Evolutionary conservation across 257 asterid genomes (phyloP), one percentile per base, ranked within the genome.

Genomic region (Ophiorrhiza pumila): DNA sequence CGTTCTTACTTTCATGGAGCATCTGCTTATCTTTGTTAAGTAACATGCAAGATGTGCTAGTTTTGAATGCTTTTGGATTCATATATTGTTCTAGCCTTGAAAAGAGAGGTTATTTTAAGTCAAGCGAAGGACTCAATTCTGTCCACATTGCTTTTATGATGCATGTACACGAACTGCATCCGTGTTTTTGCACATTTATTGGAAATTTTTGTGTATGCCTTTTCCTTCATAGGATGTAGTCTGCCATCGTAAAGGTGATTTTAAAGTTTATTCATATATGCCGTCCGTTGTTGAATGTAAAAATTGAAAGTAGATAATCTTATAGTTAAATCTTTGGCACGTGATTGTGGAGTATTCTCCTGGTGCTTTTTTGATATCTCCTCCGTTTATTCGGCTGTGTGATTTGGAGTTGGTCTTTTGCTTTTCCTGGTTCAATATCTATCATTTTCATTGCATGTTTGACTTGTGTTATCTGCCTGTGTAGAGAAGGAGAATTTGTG

Each of bases 401-500:
- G 13, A 55, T 5, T 50, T 43, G 63, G 27, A 57, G 11, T 27
- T 50, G 18, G n/a, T 18, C 10, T 53, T 29, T 42, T 9, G 29
- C 2, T 14, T 65, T 34, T 52, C 60, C 29, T 11, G 23, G 47
- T 55, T 9, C 18, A 27, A 23, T 46, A 17, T 58, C 53, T 58
- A 42, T 47, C 25, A 50, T 55, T 14, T 29, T 43, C 2, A 32
- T 78, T 2, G 47, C 32, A 34, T 66, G 22, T 71, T 56, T 65
- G 50, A 60, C 7, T 41, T 73, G 46, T 64, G 31, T 2, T 37
- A 52, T 58, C 23, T 42, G 20, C 41, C 27, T 74, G 42, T 69
- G 65, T 78, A 77, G 86, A 79, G 67, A 81, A 84, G 79, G 83
- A 84, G 81, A 79, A 84, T 53, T 75, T 84, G 73, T 79, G 88